phyloP scores from a whole-genome alignment of 768 basidiomycete genomes.

The Clathrus columnatus region DNA sequence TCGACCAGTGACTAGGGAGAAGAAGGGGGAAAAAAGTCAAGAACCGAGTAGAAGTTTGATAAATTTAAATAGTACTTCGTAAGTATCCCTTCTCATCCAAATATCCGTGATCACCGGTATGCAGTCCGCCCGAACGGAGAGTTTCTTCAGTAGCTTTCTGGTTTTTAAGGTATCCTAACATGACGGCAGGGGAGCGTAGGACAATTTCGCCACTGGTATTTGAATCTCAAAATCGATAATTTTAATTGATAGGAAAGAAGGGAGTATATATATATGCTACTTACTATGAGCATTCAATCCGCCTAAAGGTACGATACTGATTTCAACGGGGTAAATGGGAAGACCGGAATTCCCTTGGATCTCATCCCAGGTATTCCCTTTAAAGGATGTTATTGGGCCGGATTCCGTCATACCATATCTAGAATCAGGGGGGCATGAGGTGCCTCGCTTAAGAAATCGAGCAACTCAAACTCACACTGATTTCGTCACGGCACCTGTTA shows the following conservation, averaged over 20 bases:
- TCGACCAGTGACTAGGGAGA: slow-evolving; percentile 36
- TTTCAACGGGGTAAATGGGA: not conserved
- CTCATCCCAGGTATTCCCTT: not conserved
- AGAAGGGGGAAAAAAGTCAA: not conserved
- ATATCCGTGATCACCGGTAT: slow-evolving; percentile 16
- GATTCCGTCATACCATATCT: slow-evolving; percentile 5
- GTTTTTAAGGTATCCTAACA: slow-evolving; percentile 16
- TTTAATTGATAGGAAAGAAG: not conserved
- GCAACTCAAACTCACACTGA: not conserved
- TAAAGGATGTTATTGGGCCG: not conserved
- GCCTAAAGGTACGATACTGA: not conserved
- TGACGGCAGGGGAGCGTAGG: slow-evolving; percentile 10
- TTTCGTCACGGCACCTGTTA: not conserved
- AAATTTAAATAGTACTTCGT: not conserved
- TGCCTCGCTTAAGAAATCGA: not conserved
- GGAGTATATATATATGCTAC: not conserved
- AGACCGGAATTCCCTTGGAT: not conserved
- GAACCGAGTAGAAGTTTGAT: not conserved
- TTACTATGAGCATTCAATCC: not conserved
- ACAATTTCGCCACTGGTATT: not conserved
- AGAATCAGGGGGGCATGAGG: too few species aligned
- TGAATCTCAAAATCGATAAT: too few species aligned
- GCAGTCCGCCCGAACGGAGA: slow-evolving; percentile 12
- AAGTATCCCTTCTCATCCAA: slow-evolving; percentile 4
- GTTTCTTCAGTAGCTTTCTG: slow-evolving; percentile 11